phyloP scores from a whole-genome alignment of 345 rosid genomes.

The Citrus glauca region DNA sequence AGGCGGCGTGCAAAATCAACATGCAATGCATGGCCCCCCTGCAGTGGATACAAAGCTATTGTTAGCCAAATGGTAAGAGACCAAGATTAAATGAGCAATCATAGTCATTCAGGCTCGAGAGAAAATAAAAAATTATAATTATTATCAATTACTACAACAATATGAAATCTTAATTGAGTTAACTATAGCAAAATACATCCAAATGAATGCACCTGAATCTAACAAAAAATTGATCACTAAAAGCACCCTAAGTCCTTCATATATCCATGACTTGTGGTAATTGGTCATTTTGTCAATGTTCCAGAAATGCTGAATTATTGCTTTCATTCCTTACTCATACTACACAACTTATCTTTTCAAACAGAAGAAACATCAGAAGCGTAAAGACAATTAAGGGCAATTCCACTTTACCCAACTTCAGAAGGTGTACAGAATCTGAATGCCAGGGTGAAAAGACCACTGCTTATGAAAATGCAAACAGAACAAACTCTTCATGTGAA shows the following conservation, averaged over 20 bases:
- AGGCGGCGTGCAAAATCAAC: conserved; percentile 42
- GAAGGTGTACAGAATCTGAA: neutral
- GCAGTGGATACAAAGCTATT: conserved; percentile 15
- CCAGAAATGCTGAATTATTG: no score
- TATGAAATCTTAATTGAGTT: no score
- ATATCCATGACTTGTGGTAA: no score
- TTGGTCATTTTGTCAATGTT: no score
- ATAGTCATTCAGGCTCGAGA: no score
- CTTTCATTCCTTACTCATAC: neutral
- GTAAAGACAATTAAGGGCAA: neutral
- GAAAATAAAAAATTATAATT: no score
- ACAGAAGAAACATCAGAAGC: neutral
- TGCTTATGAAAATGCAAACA: neutral
- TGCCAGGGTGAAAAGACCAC: neutral
- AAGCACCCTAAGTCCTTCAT: no score
- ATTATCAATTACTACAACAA: no score
- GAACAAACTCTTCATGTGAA: neutral
- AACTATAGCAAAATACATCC: no score
- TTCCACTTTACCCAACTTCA: neutral
- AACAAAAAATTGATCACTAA: no score
- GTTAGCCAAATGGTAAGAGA: neutral
- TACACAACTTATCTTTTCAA: neutral
- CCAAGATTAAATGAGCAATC: no score
- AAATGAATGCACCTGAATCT: no score
- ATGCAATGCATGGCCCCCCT: conserved; percentile 64